These are phyloP conservation scores for Boehmeria nivea DNA, from an alignment of 306 rosid species.

Conservation along the genomic window DNA sequence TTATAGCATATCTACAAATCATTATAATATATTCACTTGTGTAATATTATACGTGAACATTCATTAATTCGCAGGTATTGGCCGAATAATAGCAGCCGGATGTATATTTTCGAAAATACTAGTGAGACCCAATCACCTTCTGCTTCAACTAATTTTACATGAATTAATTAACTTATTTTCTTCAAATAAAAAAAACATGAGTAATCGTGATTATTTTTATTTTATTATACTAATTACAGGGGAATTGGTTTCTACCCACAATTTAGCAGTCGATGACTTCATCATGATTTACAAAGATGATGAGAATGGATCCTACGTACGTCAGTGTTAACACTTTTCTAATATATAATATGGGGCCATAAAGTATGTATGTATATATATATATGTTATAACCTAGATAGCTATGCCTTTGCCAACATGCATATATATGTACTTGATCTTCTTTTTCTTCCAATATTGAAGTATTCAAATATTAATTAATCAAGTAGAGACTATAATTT, in stretches of 20 bases:
- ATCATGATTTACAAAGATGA: constrained; percentile 21
- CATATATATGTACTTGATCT: too few relatives aligned
- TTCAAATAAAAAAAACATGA: too few relatives aligned
- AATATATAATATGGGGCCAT: too few relatives aligned
- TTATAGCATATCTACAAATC: too few relatives aligned
- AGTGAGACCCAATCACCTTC: constrained; percentile 10
- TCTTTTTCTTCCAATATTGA: too few relatives aligned
- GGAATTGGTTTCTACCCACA: background rate
- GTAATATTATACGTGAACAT: background rate
- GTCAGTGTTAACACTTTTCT: background rate
- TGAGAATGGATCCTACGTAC: constrained; percentile 11
- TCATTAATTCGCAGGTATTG: constrained; percentile 23
- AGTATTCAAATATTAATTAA: too few relatives aligned
- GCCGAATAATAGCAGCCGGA: constrained; percentile 22
- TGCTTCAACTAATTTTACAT: background rate
- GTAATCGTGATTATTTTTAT: background rate
- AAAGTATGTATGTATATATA: too few relatives aligned
- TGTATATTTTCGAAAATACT: constrained; percentile 26
- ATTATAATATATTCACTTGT: too few relatives aligned
- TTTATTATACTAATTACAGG: background rate
- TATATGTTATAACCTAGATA: too few relatives aligned
- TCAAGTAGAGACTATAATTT: too few relatives aligned
- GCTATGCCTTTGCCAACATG: background rate
- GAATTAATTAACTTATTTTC: too few relatives aligned
- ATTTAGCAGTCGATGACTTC: constrained; percentile 14